Percentiles rank a stretch among this genome's conserved stretches.
Evolutionary conservation across 2,329 filamentous ascomycete genomes (phyloP).

Genomic region (Pseudocercospora fijiensis): DNA sequence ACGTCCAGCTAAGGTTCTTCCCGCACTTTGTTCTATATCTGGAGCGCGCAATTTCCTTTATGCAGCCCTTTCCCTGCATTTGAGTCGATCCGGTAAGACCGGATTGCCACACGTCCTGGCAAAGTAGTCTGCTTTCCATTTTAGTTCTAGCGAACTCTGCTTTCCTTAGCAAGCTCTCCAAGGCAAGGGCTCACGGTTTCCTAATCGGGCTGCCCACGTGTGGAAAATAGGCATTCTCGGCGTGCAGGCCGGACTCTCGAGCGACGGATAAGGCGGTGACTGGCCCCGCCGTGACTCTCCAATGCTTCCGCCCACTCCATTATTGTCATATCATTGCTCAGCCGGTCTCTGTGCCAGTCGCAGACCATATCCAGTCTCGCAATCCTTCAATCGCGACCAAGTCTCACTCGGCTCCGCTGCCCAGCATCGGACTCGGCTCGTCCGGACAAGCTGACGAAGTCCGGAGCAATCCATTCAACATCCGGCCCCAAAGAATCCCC

Average conservation of each 20-base stretch:
- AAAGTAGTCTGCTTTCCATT: conserved; percentile 7
- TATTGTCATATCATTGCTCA: background rate
- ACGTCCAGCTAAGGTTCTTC: conserved; percentile 8
- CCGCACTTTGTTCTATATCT: conserved; percentile 6
- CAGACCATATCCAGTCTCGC: background rate
- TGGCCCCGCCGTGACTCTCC: background rate
- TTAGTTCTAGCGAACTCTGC: background rate
- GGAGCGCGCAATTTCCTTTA: background rate
- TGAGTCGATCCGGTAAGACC: too few species aligned
- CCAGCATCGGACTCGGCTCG: background rate
- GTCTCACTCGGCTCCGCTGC: background rate
- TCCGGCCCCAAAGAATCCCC: background rate
- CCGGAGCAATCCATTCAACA: background rate
- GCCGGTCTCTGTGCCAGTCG: background rate
- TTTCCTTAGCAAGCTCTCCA: conserved; percentile 1
- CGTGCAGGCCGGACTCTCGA: background rate
- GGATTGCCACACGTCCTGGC: too few species aligned
- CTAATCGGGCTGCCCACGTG: background rate
- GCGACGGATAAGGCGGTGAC: background rate
- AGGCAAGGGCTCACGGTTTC: background rate
- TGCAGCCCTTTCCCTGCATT: background rate
- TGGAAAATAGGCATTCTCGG: background rate
- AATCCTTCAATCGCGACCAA: background rate
- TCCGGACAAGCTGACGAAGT: background rate
- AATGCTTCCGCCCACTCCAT: background rate